Evolutionary conservation across 2,329 filamentous ascomycete genomes (phyloP).

Genomic region (Arthroderma sp.): DNA sequence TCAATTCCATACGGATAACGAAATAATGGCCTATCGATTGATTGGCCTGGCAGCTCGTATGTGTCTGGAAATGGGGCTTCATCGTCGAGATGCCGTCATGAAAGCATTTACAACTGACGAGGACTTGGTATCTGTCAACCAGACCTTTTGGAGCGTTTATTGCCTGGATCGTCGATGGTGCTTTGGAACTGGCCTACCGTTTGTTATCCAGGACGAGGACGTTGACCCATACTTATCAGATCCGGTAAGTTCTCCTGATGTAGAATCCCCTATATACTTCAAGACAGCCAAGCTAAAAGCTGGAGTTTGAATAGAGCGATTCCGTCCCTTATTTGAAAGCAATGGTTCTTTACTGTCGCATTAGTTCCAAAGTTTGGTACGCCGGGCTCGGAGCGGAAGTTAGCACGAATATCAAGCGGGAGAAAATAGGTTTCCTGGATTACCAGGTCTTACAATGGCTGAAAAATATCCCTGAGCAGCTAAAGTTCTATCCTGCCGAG

Average conservation of each 20-base stretch:
- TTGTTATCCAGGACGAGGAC: constrained; percentile 71
- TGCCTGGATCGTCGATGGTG: constrained; percentile 78
- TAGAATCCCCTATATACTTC: not conserved
- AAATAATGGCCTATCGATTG: constrained; percentile 72
- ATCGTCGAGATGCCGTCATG: constrained; percentile 60
- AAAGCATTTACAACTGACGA: constrained; percentile 53
- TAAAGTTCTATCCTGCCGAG: constrained; percentile 49
- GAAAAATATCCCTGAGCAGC: constrained; percentile 51
- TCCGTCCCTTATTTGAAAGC: constrained; percentile 58
- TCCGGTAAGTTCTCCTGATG: constrained; percentile 43
- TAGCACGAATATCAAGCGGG: constrained; percentile 52
- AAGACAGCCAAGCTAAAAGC: not conserved
- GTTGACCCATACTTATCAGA: constrained; percentile 68
- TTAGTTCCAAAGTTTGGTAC: constrained; percentile 77
- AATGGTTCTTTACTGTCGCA: constrained; percentile 73
- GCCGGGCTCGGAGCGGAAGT: constrained; percentile 59
- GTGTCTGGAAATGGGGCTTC: constrained; percentile 70
- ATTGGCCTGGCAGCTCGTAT: constrained; percentile 71
- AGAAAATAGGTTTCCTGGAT: constrained; percentile 69
- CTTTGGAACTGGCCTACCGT: constrained; percentile 78
- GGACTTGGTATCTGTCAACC: constrained; percentile 53
- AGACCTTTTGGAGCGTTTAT: constrained; percentile 77
- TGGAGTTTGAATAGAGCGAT: constrained; percentile 20
- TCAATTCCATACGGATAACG: constrained; percentile 74
- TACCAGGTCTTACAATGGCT: constrained; percentile 82